Conservation (phyloP, 2,329 filamentous ascomycete species). For the Diaporthe sp. region DNA sequence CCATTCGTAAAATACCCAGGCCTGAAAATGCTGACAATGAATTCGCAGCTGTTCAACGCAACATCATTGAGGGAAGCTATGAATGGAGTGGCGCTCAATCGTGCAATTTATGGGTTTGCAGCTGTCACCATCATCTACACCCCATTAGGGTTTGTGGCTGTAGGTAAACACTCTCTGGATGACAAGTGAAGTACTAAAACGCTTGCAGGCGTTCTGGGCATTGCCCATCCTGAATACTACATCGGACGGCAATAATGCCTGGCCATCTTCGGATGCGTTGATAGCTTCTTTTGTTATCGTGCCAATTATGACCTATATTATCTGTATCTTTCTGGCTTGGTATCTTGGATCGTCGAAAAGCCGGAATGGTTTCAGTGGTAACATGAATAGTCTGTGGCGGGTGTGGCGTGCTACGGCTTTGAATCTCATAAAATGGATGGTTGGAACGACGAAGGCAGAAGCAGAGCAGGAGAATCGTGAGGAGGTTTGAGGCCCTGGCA, state of each 20-base stretch:
- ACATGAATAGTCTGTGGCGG: too few relatives aligned
- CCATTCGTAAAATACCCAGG: too few relatives aligned
- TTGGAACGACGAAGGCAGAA: too few relatives aligned
- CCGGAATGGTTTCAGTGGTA: too few relatives aligned
- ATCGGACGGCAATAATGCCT: slow-evolving; percentile 95
- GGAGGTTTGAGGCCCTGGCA: too few relatives aligned
- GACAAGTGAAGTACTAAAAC: neutral
- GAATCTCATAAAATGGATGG: too few relatives aligned
- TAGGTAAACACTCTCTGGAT: neutral
- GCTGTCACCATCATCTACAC: slow-evolving; percentile 35
- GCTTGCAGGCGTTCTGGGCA: neutral
- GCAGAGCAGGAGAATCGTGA: too few relatives aligned
- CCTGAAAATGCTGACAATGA: neutral
- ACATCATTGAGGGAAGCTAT: neutral
- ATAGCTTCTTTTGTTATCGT: slow-evolving; percentile 67
- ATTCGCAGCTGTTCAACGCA: neutral
- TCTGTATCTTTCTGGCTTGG: slow-evolving; percentile 83
- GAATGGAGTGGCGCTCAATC: slow-evolving; percentile 50
- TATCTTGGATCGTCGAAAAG: neutral
- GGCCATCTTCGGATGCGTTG: slow-evolving; percentile 96
- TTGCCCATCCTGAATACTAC: slow-evolving; percentile 96
- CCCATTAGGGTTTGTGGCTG: neutral
- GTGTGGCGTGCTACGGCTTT: too few relatives aligned
- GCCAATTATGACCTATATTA: slow-evolving; percentile 97
- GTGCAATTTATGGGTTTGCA: slow-evolving; percentile 45